phyloP scores from a whole-genome alignment of 345 rosid species.

The Eucalyptus regnans region DNA sequence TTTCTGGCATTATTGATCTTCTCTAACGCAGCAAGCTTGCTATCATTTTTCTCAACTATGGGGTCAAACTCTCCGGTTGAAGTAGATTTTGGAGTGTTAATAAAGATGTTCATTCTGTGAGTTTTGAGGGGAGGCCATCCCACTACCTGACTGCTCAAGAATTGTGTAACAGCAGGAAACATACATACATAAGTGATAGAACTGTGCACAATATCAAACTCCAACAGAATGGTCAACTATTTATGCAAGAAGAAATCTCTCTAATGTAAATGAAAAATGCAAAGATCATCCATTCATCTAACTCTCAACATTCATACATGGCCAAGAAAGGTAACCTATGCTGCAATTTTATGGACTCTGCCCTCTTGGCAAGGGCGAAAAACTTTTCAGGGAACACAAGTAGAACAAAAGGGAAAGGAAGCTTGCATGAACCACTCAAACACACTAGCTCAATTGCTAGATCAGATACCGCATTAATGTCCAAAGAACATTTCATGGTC shows the following conservation, averaged over 20 bases:
- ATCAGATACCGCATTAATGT: not conserved
- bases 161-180: not conserved
- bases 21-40: constrained; percentile 5
- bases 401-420: not conserved
- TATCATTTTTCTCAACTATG: constrained; percentile 14
- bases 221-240: not conserved
- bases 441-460: not conserved
- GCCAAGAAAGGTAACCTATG: not conserved
- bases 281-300: not conserved
- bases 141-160: constrained; percentile 55
- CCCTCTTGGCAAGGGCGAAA: not conserved
- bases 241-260: not conserved
- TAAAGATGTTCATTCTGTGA: constrained; percentile 71
- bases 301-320: not conserved
- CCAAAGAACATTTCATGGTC: not conserved
- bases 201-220: not conserved
- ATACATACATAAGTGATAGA: not conserved
- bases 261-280: not conserved
- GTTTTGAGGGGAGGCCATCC: constrained; percentile 98
- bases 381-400: not conserved
- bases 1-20: constrained; percentile 9
- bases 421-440: not conserved
- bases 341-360: not conserved
- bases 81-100: constrained; percentile 44
- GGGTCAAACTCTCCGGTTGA: constrained; percentile 25